Evolutionary conservation across 1,139 yeast genomes (phyloP), one percentile per base, ranked within the genome.

Genomic region (Ashbya aceris): DNA sequence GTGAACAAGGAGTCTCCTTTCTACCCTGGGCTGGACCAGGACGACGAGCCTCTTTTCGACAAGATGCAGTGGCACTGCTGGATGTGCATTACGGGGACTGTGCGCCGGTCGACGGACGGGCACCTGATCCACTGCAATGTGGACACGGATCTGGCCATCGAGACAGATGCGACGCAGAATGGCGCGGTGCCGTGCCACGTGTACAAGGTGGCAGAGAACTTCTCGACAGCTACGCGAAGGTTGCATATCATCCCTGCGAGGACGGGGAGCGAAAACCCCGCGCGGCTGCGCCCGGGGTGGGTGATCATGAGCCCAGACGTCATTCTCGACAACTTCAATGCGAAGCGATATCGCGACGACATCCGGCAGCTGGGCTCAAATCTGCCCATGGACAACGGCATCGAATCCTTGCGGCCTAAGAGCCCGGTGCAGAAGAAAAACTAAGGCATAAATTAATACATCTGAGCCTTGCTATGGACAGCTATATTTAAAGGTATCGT

Each of bases 71-170:
- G 96, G 96, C 96, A 89, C 62, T 89, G 96, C 55, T 83, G 95
- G 82, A 85, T 89, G 96, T 91, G 96, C 51, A 83, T 89, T 43
- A 87, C 95, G 2, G 96, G 96, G 5, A 89, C 96, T 0, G 89
- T 89, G 9, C 70, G 96, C 55, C 73, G 96, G 52, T 77, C 94
- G 1, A 78, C 81, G 0, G 96, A 89, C 62, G 74, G 74, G 26
- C 87, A 85, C 58, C 69, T 89, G 49, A 87, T 89, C 49, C 94
- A 89, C 58, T 89, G 97, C 64, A 89, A 89, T 56, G 77, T 87
- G 31, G 95, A 89, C 56, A 87, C 96, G 0, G 96, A 89, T 61
- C 69, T 87, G 45, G 81, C 81, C 46, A 71, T 91, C 60, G 79
- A 79, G 51, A 65, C 67, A 35, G 59, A 61, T 28, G 40, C 43